These are phyloP conservation scores for Solanum pennellii DNA, from an alignment of 257 asterid genomes.

Conservation along the genomic window DNA sequence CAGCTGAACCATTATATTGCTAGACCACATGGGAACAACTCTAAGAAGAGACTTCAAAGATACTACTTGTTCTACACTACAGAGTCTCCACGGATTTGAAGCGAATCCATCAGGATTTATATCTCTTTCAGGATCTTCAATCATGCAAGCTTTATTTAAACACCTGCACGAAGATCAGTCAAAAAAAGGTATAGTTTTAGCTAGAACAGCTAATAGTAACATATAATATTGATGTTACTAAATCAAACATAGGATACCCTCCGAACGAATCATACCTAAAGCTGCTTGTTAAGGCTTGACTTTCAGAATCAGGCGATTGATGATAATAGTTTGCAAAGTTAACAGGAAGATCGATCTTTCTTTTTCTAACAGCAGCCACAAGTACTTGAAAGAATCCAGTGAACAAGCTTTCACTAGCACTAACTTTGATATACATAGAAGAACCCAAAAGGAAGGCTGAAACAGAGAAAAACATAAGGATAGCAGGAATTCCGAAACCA, in stretches of 20 bases:
- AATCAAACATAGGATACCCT: too few relatives aligned
- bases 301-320: not conserved
- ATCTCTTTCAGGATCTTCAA: constrained; percentile 5
- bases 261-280: not conserved
- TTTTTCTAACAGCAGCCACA: constrained; percentile 8
- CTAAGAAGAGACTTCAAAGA: constrained; percentile 4
- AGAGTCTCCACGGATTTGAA: not conserved
- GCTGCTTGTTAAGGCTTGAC: not conserved
- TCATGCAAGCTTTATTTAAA: constrained; percentile 6
- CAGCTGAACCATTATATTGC: not conserved
- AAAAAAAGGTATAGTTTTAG: not conserved
- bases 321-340: not conserved
- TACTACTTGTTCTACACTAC: constrained; percentile 12
- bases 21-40: constrained; percentile 10
- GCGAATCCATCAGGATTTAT: constrained; percentile 7
- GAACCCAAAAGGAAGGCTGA: constrained; percentile 1
- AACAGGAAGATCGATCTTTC: not conserved
- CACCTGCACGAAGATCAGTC: not conserved
- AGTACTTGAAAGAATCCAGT: constrained; percentile 11
- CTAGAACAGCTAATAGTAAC: not conserved
- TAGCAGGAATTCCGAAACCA: constrained; percentile 8
- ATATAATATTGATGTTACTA: not conserved
- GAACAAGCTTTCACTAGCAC: constrained; percentile 6
- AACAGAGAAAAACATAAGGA: constrained; percentile 12
- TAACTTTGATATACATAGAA: constrained; percentile 1